Percentiles rank a stretch among this genome's conserved stretches.
These are phyloP conservation scores for Cystobasidium slooffiae DNA, from an alignment of 1,284 basidiomycete genomes.

Conservation along the genomic window DNA sequence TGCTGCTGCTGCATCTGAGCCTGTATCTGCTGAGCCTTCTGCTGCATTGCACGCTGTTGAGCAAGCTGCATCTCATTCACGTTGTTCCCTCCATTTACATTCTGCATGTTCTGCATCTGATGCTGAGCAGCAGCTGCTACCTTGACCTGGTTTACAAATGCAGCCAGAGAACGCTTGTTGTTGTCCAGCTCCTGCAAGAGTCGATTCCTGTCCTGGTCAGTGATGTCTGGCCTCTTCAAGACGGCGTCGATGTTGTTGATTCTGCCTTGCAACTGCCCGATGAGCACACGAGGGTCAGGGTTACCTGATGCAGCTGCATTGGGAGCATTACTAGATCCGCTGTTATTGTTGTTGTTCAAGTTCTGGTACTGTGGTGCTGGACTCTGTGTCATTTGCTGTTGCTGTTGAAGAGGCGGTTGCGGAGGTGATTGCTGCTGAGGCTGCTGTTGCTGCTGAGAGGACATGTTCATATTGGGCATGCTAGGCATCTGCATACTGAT, in stretches of 20 bases:
- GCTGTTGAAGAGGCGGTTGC: background rate
- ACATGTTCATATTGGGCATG: background rate
- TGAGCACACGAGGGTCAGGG: constrained; percentile 29
- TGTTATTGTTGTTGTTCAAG: constrained; percentile 20
- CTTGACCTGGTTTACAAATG: constrained; percentile 32
- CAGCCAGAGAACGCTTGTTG: constrained; percentile 24
- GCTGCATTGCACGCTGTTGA: constrained; percentile 38
- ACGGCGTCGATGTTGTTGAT: constrained; percentile 33
- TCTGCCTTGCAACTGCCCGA: constrained; percentile 22
- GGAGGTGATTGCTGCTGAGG: background rate
- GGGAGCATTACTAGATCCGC: background rate
- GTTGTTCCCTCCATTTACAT: constrained; percentile 21
- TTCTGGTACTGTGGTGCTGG: constrained; percentile 30
- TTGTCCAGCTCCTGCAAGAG: constrained; percentile 29
- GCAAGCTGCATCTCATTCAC: constrained; percentile 37
- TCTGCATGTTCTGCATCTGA: constrained; percentile 32
- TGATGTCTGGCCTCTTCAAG: constrained; percentile 26
- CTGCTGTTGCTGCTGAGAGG: background rate
- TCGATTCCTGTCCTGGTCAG: constrained; percentile 8
- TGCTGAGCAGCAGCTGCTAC: constrained; percentile 19
- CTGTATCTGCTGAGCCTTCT: constrained; percentile 40
- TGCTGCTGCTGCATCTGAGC: constrained; percentile 32
- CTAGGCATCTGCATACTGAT: constrained; percentile 31
- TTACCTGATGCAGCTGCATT: background rate
- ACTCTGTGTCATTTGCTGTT: constrained; percentile 29